A percentile compares a stretch with the other conserved stretches of the same genome.
Conservation (phyloP, 2,329 filamentous ascomycete genomes). For the Alternaria metachromatica region DNA sequence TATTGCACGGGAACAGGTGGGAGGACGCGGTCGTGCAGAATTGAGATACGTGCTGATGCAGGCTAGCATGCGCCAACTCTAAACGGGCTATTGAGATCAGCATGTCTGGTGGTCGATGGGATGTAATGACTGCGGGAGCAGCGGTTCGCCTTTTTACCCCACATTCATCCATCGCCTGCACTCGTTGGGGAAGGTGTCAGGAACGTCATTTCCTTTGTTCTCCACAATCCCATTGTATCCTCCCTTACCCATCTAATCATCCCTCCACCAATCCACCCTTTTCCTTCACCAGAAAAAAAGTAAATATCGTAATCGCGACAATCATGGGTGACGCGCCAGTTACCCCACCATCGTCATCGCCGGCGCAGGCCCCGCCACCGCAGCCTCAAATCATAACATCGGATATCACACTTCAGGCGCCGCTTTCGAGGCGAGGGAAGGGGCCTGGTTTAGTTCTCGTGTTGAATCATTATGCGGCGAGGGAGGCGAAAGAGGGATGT, state of each 20-base stretch:
- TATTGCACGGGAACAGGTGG: background rate
- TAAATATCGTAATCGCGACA: background rate
- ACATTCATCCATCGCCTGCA: background rate
- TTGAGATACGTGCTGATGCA: background rate
- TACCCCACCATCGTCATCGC: constrained; percentile 14
- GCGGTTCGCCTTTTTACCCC: background rate
- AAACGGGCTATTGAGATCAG: no score
- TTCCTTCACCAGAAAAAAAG: background rate
- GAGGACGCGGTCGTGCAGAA: background rate
- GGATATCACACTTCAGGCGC: constrained; percentile 50
- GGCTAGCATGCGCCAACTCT: background rate
- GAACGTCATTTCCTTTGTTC: background rate
- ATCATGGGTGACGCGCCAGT: constrained; percentile 18
- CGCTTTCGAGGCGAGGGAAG: constrained; percentile 57
- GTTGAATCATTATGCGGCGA: constrained; percentile 43
- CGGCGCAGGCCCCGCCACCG: constrained; percentile 14
- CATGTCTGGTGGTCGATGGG: background rate
- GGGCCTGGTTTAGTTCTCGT: constrained; percentile 59
- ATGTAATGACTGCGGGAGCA: background rate
- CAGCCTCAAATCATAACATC: constrained; percentile 30
- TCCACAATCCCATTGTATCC: background rate
- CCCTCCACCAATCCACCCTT: background rate
- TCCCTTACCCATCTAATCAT: background rate
- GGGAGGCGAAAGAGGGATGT: constrained; percentile 44
- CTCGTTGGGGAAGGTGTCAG: background rate